Evolutionary conservation across 2,329 filamentous ascomycete species (phyloP), one percentile per base, ranked within the genome.

Genomic region (Cryphonectria carpinicola): DNA sequence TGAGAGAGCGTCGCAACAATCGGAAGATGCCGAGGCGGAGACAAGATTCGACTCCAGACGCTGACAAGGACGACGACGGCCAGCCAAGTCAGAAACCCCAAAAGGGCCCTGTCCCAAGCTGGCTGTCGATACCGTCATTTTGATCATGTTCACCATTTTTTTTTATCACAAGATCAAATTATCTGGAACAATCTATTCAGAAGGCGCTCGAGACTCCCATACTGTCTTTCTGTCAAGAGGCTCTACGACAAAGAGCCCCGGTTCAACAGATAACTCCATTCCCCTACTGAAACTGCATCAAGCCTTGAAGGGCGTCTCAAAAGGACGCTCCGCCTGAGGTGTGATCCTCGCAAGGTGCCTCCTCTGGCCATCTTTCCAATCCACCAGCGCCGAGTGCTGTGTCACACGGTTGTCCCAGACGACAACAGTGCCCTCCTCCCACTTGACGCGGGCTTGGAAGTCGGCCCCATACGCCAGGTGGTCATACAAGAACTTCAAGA

Each of bases 321-420:
- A 93, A 0, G 93, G 93, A 72, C 83, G 81, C 84, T 97, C 93
- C 1, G 93, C 93, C 82, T 95, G 92, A 0, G 93, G 93, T 5
- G 93, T 95, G 77, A 97, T 91, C 60, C 94, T 87, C 6, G 93
- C 93, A 73, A 97, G 81, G 81, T 97, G 93, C 66, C 94, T 86
- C 71, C 94, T 85, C 80, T 93, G 89, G 3, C 93, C 93, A 78
- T 89, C 89, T 75, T 92, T 88, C 93, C 93, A 97, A 79, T 97
- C 93, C 4, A 95, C 84, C 54, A 95, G 82, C 1, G 93, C 93
- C 8, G 92, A 92, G 80, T 97, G 93, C 75, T 89, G 87, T 13
- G 92, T 94, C 0, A 95, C 88, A 43, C 93, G 86, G 82, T 95
- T 96, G 79, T 96, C 93, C 93, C 93, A 97, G 0, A 95, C 89